Evolutionary conservation across 2,329 filamentous ascomycete genomes (phyloP).

Genomic region (Fusarium verticillioides): DNA sequence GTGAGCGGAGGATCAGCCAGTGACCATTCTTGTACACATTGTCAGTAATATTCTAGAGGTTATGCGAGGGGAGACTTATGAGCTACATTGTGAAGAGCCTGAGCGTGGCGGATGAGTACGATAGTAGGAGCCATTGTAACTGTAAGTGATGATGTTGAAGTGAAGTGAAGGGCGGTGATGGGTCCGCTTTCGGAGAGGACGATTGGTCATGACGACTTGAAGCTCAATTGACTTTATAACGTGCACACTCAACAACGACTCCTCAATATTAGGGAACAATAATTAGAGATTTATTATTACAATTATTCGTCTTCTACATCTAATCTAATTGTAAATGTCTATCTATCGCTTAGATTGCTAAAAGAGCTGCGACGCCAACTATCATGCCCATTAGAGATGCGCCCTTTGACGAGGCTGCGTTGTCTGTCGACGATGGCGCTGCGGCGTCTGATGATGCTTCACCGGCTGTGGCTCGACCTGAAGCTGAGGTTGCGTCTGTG

Average conservation of each 20-base stretch:
- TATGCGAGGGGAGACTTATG: conserved; percentile 54
- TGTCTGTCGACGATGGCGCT: conserved; percentile 6
- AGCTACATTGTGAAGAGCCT: conserved; percentile 68
- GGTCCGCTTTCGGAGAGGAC: conserved; percentile 17
- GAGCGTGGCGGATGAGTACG: conserved; percentile 90
- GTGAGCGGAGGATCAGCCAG: conserved; percentile 64
- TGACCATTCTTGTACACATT: conserved; percentile 55
- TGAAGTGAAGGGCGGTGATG: background rate
- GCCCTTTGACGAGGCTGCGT: conserved; percentile 2
- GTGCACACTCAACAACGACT: background rate
- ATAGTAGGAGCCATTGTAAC: conserved; percentile 65
- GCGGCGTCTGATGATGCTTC: conserved; percentile 5
- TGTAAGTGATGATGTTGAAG: conserved; percentile 2
- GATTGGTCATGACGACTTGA: conserved; percentile 1
- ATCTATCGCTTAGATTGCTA: conserved; percentile 3
- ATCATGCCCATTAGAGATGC: conserved; percentile 4
- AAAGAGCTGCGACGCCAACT: conserved; percentile 6
- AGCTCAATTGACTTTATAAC: background rate
- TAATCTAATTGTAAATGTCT: background rate
- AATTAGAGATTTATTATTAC: background rate
- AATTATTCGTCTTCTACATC: background rate
- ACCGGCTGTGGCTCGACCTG: background rate
- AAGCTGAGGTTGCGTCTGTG: background rate
- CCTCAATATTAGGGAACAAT: background rate
- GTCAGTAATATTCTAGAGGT: conserved; percentile 6